Conservation (phyloP, 345 rosid species). For the Murraya koenigii region DNA sequence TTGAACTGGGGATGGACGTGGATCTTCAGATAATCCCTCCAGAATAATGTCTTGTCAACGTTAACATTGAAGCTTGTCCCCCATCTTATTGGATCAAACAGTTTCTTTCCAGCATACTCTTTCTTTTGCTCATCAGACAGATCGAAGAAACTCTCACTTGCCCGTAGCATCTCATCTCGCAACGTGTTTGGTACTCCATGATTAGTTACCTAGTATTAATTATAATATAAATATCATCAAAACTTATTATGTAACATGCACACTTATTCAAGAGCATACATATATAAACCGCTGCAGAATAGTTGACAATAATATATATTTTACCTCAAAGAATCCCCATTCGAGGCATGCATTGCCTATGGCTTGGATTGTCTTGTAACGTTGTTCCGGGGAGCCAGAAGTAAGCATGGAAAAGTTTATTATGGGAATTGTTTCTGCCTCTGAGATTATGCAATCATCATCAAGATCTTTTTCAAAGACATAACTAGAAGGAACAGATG, state of each 20-base stretch:
- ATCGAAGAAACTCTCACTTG: constrained; percentile 26
- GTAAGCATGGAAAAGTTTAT: constrained; percentile 41
- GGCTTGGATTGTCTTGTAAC: constrained; percentile 27
- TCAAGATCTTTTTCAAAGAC: constrained; percentile 5
- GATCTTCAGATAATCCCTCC: constrained; percentile 49
- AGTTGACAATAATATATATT: too few relatives aligned
- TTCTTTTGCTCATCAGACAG: constrained; percentile 27
- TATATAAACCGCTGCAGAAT: too few relatives aligned
- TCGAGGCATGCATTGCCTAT: constrained; percentile 49
- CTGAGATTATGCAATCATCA: constrained; percentile 5
- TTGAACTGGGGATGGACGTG: constrained; percentile 40
- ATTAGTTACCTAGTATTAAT: constrained; percentile 25
- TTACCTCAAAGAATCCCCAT: constrained; percentile 63
- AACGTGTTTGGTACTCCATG: constrained; percentile 30
- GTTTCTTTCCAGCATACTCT: constrained; percentile 27
- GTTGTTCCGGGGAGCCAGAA: constrained; percentile 29
- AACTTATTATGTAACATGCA: too few relatives aligned
- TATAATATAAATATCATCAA: too few relatives aligned
- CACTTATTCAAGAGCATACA: too few relatives aligned
- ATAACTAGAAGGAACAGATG: constrained; percentile 22
- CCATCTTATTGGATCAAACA: constrained; percentile 36
- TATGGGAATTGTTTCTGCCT: constrained; percentile 33
- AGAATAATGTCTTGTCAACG: constrained; percentile 22
- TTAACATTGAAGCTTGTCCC: constrained; percentile 37
- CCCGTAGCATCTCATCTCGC: constrained; percentile 23